Conservation (phyloP, 768 basidiomycete genomes). For the Amylocystis lapponica region DNA sequence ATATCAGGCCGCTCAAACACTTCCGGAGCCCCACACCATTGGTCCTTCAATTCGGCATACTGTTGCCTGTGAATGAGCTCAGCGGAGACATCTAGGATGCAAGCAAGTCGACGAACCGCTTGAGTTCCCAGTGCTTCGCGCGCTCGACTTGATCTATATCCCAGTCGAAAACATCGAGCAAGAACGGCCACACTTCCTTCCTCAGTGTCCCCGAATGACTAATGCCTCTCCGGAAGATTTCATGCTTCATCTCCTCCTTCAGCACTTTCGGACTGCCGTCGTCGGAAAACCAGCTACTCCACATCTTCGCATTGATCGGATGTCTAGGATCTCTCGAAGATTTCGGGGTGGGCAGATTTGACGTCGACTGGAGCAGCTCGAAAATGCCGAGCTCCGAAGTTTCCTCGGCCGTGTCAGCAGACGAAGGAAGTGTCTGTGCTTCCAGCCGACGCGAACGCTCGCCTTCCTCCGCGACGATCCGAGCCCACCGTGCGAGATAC, state of each 20-base stretch:
- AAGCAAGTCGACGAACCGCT: constrained; percentile 37
- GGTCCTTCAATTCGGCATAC: constrained; percentile 66
- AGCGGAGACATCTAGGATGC: background rate
- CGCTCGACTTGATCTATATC: constrained; percentile 59
- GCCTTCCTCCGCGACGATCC: constrained; percentile 96
- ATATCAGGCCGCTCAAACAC: constrained; percentile 77
- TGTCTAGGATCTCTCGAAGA: constrained; percentile 74
- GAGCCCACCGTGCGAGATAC: constrained; percentile 94
- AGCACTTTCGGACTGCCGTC: constrained; percentile 64
- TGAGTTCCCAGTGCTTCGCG: constrained; percentile 52
- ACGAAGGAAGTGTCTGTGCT: constrained; percentile 57
- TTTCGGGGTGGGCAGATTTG: constrained; percentile 77
- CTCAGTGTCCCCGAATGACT: constrained; percentile 48
- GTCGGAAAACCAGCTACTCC: constrained; percentile 73
- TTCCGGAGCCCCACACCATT: constrained; percentile 82
- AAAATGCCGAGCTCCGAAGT: constrained; percentile 79
- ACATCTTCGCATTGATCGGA: constrained; percentile 69
- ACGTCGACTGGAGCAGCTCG: constrained; percentile 74
- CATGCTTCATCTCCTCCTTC: constrained; percentile 63
- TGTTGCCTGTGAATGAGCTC: constrained; percentile 39
- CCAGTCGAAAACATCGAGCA: constrained; percentile 85
- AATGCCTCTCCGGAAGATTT: constrained; percentile 77
- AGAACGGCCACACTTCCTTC: constrained; percentile 83
- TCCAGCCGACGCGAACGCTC: constrained; percentile 83
- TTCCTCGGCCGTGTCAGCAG: constrained; percentile 51